These are phyloP conservation scores for Nannizzia gypsea DNA, from an alignment of 2,329 filamentous ascomycete species.

Conservation along the genomic window DNA sequence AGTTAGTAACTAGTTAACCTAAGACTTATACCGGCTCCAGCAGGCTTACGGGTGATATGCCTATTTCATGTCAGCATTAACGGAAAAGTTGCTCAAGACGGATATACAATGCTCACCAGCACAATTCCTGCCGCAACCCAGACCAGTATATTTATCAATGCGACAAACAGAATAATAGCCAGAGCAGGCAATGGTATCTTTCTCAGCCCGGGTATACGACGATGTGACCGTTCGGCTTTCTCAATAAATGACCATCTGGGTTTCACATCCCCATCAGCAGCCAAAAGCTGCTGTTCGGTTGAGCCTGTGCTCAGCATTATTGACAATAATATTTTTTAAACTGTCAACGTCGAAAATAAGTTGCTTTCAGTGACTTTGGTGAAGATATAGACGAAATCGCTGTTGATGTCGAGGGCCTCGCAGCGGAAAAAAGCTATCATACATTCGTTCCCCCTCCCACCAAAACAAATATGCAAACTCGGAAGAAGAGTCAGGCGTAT, in stretches of 20 bases:
- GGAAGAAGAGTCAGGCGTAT: neutral
- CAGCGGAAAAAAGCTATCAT: neutral
- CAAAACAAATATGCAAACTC: neutral
- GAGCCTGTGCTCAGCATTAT: neutral
- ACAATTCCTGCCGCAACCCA: slow-evolving; percentile 50
- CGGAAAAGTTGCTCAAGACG: neutral
- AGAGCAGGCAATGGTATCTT: slow-evolving; percentile 47
- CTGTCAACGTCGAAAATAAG: too few relatives aligned
- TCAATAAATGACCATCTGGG: slow-evolving; percentile 21
- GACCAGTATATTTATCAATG: slow-evolving; percentile 43
- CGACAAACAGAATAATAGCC: slow-evolving; percentile 44
- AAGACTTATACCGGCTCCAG: neutral
- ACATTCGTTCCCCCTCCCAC: neutral
- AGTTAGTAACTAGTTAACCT: neutral
- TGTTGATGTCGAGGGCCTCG: neutral
- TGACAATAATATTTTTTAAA: neutral
- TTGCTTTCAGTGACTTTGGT: too few relatives aligned
- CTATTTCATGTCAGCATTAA: neutral
- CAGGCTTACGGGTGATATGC: slow-evolving; percentile 6
- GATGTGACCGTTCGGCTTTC: slow-evolving; percentile 38
- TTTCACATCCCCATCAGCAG: neutral
- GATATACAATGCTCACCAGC: slow-evolving; percentile 31
- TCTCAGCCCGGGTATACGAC: slow-evolving; percentile 43
- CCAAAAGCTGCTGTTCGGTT: neutral
- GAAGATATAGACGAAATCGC: too few relatives aligned